A percentile compares a stretch with the other conserved stretches of the same genome.
phyloP scores from a whole-genome alignment of 805 yeast species.

The Blastobotrys robertii region DNA sequence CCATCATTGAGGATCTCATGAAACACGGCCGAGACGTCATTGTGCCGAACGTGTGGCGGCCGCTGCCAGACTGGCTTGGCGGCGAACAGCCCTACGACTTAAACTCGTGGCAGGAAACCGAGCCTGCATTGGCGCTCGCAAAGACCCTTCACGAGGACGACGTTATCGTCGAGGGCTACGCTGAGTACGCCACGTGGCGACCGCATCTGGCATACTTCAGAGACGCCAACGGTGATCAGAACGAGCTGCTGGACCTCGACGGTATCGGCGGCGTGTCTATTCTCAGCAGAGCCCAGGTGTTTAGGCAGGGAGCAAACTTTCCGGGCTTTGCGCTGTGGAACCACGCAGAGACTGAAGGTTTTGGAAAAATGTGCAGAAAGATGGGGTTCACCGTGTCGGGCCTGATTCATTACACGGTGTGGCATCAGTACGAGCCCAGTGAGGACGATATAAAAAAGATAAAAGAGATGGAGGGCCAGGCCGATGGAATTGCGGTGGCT shows the following conservation, averaged over 20 bases:
- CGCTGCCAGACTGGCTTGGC: conserved; percentile 82
- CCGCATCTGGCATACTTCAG: conserved; percentile 90
- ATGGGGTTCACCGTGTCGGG: conserved; percentile 87
- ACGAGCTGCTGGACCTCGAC: conserved; percentile 80
- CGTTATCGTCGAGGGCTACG: conserved; percentile 96
- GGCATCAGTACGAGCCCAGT: conserved; percentile 96
- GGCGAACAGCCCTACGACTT: conserved; percentile 91
- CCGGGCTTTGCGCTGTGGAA: conserved; percentile 92
- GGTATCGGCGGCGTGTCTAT: conserved; percentile 97
- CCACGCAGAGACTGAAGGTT: conserved; percentile 96
- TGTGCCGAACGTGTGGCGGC: conserved; percentile 97
- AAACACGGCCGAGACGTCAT: conserved; percentile 83
- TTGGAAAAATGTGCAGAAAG: conserved; percentile 76
- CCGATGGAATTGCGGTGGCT: conserved; percentile 1
- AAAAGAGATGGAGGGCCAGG: conserved; percentile 28
- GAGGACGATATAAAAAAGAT: conserved; percentile 74
- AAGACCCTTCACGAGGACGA: conserved; percentile 71
- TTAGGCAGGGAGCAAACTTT: conserved; percentile 80
- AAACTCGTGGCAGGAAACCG: conserved; percentile 91
- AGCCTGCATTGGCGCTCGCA: conserved; percentile 44
- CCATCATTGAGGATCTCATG: conserved; percentile 87
- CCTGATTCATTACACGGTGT: conserved; percentile 86
- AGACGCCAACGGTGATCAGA: conserved; percentile 85
- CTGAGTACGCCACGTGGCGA: conserved; percentile 96
- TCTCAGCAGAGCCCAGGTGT: conserved; percentile 73